Percentiles rank a stretch among this genome's conserved stretches.
Evolutionary conservation across 179 eudicot genomes (phyloP).

Genomic region (Patellifolia procumbens): DNA sequence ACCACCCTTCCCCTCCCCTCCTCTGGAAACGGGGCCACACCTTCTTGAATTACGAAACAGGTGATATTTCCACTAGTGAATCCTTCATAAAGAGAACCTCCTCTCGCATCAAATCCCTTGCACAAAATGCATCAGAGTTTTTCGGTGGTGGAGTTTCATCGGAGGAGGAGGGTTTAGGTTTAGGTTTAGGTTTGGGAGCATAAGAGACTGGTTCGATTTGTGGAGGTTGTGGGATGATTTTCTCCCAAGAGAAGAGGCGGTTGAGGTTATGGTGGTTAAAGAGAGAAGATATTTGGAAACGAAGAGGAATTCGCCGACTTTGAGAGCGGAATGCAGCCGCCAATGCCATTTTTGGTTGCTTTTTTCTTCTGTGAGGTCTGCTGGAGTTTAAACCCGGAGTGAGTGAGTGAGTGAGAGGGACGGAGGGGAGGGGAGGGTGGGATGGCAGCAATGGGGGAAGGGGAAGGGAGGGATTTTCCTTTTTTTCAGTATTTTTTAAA

Average conservation of each 20-base stretch:
- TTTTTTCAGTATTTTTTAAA: no score
- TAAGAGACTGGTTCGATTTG: conserved; percentile 60
- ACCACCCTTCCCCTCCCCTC: no score
- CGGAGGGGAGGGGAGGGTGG: no score
- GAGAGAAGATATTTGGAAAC: conserved; percentile 30
- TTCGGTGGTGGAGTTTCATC: conserved; percentile 17
- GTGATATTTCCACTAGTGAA: conserved; percentile 29
- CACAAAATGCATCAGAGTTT: neutral
- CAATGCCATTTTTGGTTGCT: conserved; percentile 35
- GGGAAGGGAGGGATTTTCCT: no score
- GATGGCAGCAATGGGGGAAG: no score
- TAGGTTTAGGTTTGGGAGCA: conserved; percentile 55
- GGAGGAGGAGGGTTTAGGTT: conserved; percentile 25
- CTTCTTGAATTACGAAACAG: conserved; percentile 46
- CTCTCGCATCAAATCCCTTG: conserved; percentile 48
- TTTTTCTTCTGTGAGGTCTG: neutral
- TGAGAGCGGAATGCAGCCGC: conserved; percentile 58
- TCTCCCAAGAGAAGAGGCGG: conserved; percentile 31
- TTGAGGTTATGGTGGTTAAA: conserved; percentile 23
- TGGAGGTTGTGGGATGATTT: conserved; percentile 20
- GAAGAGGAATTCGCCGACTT: conserved; percentile 39
- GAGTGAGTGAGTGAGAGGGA: neutral
- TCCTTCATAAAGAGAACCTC: conserved; percentile 70
- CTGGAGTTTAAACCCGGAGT: neutral
- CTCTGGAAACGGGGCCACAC: conserved; percentile 93